Evolutionary conservation across 768 basidiomycete genomes (phyloP).

Genomic region (Pleurotus platypus): DNA sequence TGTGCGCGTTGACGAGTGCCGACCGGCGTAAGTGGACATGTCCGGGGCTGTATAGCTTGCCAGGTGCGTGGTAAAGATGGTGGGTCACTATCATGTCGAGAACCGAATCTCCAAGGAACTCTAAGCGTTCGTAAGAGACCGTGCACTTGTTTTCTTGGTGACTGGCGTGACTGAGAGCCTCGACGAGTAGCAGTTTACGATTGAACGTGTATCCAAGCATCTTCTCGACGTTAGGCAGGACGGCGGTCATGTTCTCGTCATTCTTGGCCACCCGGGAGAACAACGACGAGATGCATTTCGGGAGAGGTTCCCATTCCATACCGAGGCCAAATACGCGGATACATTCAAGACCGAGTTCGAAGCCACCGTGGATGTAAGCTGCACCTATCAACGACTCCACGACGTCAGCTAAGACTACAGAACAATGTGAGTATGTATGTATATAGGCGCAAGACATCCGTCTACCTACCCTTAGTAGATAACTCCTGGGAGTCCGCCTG

Average conservation of each 20-base stretch:
- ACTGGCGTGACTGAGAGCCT: slow-evolving; percentile 72
- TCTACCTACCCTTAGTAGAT: slow-evolving; percentile 67
- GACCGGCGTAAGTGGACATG: slow-evolving; percentile 66
- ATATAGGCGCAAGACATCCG: too few species aligned
- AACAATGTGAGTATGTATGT: background rate
- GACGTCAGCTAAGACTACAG: slow-evolving; percentile 70
- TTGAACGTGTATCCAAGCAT: slow-evolving; percentile 70
- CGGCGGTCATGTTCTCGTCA: slow-evolving; percentile 39
- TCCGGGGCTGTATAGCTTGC: slow-evolving; percentile 66
- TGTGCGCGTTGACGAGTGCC: slow-evolving; percentile 70
- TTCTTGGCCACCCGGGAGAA: slow-evolving; percentile 35
- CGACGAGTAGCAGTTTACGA: slow-evolving; percentile 60
- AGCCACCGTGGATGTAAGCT: slow-evolving; percentile 64
- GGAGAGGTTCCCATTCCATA: slow-evolving; percentile 52
- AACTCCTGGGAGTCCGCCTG: slow-evolving; percentile 32
- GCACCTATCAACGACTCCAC: slow-evolving; percentile 84
- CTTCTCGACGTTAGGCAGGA: slow-evolving; percentile 52
- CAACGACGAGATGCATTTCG: slow-evolving; percentile 41
- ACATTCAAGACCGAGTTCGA: slow-evolving; percentile 58
- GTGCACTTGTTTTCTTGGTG: slow-evolving; percentile 58
- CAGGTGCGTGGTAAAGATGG: slow-evolving; percentile 60
- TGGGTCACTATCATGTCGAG: slow-evolving; percentile 75
- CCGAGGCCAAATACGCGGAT: slow-evolving; percentile 57
- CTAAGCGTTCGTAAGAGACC: slow-evolving; percentile 74
- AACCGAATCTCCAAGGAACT: slow-evolving; percentile 74